A percentile compares a stretch with the other conserved stretches of the same genome.
Conservation (phyloP, 805 yeast genomes). For the Kodamaea nitidulidarum region DNA sequence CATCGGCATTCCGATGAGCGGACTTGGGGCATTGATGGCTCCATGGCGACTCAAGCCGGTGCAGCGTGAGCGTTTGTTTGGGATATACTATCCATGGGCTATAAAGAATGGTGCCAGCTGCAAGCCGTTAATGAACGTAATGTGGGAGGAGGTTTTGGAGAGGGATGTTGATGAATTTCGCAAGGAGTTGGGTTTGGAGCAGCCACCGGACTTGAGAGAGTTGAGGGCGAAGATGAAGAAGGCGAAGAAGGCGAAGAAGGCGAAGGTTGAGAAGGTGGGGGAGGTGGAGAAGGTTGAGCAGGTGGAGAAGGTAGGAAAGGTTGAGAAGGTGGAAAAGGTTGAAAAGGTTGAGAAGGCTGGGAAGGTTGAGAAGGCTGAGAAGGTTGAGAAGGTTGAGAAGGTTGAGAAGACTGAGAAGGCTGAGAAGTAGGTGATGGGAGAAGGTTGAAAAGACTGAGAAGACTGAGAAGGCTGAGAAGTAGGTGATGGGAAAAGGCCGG, state of each 20-base stretch:
- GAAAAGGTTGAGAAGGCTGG: no score
- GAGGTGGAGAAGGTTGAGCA: no score
- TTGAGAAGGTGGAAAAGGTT: no score
- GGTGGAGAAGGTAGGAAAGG: no score
- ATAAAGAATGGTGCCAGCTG: conserved; percentile 64
- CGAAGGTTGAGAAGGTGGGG: no score
- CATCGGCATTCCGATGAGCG: conserved; percentile 93
- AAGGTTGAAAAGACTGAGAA: no score
- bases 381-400: no score
- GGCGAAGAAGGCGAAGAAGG: conserved; percentile 7
- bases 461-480: no score
- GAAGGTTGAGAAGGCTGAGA: no score
- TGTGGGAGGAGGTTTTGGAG: conserved; percentile 84
- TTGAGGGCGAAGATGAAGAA: conserved; percentile 45
- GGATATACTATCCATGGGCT: conserved; percentile 87
- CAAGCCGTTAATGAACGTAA: conserved; percentile 77
- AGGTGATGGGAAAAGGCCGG: no score
- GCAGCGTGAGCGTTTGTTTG: conserved; percentile 60
- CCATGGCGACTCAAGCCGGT: conserved; percentile 67
- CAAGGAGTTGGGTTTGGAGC: conserved; percentile 62
- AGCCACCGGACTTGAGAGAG: conserved; percentile 70
- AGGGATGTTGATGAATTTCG: conserved; percentile 72
- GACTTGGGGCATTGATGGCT: conserved; percentile 85
- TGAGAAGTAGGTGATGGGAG: no score
- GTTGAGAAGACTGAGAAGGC: no score